Conservation (phyloP, 768 basidiomycete genomes). For the Pleurotus pulmonarius region DNA sequence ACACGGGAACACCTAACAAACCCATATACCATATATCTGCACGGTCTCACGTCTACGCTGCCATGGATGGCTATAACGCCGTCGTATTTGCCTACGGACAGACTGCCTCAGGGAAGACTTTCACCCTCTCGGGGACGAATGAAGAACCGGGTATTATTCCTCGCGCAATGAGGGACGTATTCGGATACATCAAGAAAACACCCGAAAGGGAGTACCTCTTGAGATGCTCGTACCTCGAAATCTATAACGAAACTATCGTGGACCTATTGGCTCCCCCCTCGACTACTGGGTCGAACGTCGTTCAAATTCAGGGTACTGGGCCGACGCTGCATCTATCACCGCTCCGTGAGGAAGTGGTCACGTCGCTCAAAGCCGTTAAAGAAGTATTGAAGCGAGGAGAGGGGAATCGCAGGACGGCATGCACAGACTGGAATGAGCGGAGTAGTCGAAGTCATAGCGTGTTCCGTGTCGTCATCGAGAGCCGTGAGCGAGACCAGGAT, state of each 20-base stretch:
- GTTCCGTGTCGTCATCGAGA: constrained; percentile 90
- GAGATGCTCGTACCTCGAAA: constrained; percentile 93
- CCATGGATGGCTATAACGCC: constrained; percentile 96
- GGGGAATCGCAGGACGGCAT: constrained; percentile 83
- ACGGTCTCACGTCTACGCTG: constrained; percentile 77
- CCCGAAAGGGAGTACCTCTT: constrained; percentile 88
- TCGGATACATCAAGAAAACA: constrained; percentile 74
- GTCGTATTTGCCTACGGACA: constrained; percentile 95
- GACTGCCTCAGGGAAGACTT: constrained; percentile 67
- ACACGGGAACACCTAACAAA: constrained; percentile 78
- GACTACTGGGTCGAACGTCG: constrained; percentile 43
- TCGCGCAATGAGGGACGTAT: constrained; percentile 88
- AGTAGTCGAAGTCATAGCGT: constrained; percentile 94
- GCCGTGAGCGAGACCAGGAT: constrained; percentile 63
- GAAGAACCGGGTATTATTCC: constrained; percentile 94
- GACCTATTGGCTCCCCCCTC: constrained; percentile 78
- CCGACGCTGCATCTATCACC: constrained; percentile 66
- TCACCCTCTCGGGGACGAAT: constrained; percentile 67
- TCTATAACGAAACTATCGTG: constrained; percentile 91
- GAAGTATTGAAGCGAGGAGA: constrained; percentile 86
- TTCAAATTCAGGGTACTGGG: constrained; percentile 72
- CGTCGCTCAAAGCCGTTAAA: constrained; percentile 78
- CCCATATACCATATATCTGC: constrained; percentile 75
- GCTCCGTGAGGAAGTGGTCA: constrained; percentile 90
- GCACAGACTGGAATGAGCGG: constrained; percentile 98